Evolutionary conservation across 2,329 filamentous ascomycete species (phyloP), one percentile per base, ranked within the genome.

Genomic region (Ophiostoma australiae): DNA sequence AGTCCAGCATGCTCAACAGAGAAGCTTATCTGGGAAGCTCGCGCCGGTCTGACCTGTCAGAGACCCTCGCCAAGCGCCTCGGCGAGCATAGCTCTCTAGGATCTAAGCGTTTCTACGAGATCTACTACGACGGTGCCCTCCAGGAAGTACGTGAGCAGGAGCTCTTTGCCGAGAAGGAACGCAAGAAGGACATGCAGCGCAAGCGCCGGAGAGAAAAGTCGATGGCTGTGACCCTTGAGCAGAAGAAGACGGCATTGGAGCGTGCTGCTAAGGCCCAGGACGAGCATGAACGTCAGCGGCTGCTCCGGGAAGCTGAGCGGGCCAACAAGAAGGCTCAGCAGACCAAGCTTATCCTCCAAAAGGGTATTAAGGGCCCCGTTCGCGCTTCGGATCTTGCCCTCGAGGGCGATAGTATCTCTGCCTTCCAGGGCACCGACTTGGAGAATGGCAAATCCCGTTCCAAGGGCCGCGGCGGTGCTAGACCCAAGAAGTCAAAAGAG

Each of bases 181-280:
- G 95, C 74, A 99, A 99, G 84, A 99, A 99, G 83, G 95, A 99
- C 78, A 98, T 99, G 93, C 95, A 99, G 79, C 91, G 95, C 74
- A 99, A 98, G 83, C 89, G 95, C 72, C 90, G 95, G 63, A 91
- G 95, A 23, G 94, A 98, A 79, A 97, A 97, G 82, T 97, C 94
- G 4, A 93, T 97, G 84, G 93, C 93, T 4, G 91, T 96, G 72
- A 94, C 93, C 7, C 91, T 96, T 76, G 94, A 97, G 78, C 90
- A 93, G 78, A 95, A 96, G 81, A 91, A 95, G 74, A 88, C 91
- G 3, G 92, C 93, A 4, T 84, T 97, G 65, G 89, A 90, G 73
- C 90, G 90, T 74, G 92, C 94, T 11, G 87, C 90, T 72, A 87
- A 90, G 70, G 91, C 92, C 2, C 87, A 91, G 74, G 93, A 97